A percentile compares a stretch with the other conserved stretches of the same genome.
Evolutionary conservation across 2,329 filamentous ascomycete genomes (phyloP).

Genomic region (Mollisiaceae sp.): DNA sequence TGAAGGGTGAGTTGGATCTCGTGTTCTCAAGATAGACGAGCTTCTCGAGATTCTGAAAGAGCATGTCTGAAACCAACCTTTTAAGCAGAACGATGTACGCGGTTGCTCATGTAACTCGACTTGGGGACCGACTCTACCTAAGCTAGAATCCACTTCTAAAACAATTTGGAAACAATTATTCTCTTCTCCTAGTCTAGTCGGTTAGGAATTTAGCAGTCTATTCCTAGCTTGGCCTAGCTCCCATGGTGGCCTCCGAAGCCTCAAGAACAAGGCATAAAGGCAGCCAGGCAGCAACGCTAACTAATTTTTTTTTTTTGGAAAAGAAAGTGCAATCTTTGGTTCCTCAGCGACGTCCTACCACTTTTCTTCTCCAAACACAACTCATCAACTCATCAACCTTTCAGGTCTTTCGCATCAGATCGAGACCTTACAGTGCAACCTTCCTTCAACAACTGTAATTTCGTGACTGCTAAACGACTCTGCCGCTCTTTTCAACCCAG

Average conservation of each 20-base stretch:
- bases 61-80: too few species aligned
- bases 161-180: too few species aligned
- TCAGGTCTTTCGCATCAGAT: constrained; percentile 32
- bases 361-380: constrained; percentile 14
- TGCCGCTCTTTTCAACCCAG: constrained; percentile 27
- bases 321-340: constrained; percentile 13
- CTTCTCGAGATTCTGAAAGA: too few species aligned
- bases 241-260: background rate
- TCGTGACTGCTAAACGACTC: constrained; percentile 19
- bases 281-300: constrained; percentile 3
- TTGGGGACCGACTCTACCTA: too few species aligned
- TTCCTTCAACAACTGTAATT: constrained; percentile 19
- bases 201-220: background rate
- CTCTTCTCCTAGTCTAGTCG: too few species aligned
- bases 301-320: constrained; percentile 12
- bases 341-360: constrained; percentile 18
- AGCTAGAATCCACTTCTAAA: too few species aligned
- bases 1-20: too few species aligned
- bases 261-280: too few species aligned
- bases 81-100: too few species aligned
- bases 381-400: constrained; percentile 30
- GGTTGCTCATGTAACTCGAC: too few species aligned
- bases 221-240: background rate
- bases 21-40: too few species aligned
- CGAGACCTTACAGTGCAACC: constrained; percentile 28